Evolutionary conservation across 2,329 filamentous ascomycete genomes (phyloP).

Genomic region (Penicillium sp.): DNA sequence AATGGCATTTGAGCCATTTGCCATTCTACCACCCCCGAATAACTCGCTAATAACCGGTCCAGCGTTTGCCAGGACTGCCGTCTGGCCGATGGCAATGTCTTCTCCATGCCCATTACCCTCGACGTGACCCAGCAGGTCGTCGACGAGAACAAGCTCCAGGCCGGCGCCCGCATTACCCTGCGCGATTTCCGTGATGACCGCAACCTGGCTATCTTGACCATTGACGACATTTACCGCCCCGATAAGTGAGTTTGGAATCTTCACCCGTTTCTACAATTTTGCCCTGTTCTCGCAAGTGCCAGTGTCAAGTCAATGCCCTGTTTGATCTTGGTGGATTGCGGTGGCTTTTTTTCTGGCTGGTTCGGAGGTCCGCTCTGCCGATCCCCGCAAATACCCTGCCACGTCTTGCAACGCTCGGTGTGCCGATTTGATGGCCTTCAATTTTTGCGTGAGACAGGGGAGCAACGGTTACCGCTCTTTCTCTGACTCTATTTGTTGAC

Average conservation of each 20-base stretch:
- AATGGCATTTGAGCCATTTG: conserved; percentile 6
- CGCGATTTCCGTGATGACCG: conserved; percentile 95
- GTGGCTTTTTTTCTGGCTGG: not conserved
- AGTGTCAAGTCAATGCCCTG: not conserved
- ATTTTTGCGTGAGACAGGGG: no score
- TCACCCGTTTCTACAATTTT: not conserved
- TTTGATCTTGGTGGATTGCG: not conserved
- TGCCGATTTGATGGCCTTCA: not conserved
- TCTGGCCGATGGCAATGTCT: conserved; percentile 84
- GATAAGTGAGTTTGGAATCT: conserved; percentile 73
- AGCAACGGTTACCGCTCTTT: not conserved
- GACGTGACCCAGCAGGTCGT: conserved; percentile 78
- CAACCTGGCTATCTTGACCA: conserved; percentile 91
- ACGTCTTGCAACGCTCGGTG: not conserved
- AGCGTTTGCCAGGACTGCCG: conserved; percentile 89
- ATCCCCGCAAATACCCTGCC: conserved; percentile 3
- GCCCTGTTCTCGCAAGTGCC: not conserved
- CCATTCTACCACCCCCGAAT: not conserved
- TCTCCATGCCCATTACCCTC: conserved; percentile 95
- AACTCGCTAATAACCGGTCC: conserved; percentile 15
- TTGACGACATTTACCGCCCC: conserved; percentile 93
- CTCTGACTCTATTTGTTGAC: not conserved
- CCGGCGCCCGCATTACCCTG: conserved; percentile 80
- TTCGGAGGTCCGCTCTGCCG: conserved; percentile 5
- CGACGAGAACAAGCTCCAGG: conserved; percentile 72